phyloP scores from a whole-genome alignment of 495 filamentous ascomycete genomes.

The Talaromyces borbonicus region DNA sequence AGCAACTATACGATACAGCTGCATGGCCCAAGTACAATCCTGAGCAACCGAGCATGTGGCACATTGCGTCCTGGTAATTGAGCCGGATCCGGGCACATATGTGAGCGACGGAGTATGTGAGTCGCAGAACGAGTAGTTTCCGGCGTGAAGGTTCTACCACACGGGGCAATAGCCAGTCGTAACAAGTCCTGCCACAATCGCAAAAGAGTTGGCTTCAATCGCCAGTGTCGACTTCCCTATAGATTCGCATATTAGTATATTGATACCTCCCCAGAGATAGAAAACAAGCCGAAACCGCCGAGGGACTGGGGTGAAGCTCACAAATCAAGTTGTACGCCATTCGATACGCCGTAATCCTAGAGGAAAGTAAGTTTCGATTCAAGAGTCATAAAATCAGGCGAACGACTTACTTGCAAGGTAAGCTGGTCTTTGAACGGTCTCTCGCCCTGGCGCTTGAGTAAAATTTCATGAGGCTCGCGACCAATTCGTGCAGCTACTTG shows the following conservation, averaged over 20 bases:
- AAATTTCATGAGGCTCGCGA: constrained; percentile 78
- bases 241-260: constrained; percentile 16
- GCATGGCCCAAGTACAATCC: constrained; percentile 1
- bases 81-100: not conserved
- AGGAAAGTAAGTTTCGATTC: constrained; percentile 21
- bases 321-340: constrained; percentile 83
- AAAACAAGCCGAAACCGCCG: no score
- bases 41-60: not conserved
- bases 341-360: constrained; percentile 82
- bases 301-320: constrained; percentile 22
- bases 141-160: no score
- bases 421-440: constrained; percentile 84
- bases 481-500: constrained; percentile 82
- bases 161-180: no score
- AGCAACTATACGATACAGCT: constrained; percentile 1
- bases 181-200: no score
- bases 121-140: not conserved
- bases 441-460: constrained; percentile 85
- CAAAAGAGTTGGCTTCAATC: constrained; percentile 43
- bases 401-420: constrained; percentile 24
- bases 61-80: not conserved
- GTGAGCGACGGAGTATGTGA: not conserved
- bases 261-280: no score
- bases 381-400: not conserved
- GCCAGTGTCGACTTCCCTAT: constrained; percentile 63